Base-by-base conservation (phyloP, 371 early-diverging fungal species). In the Amoeboaphelidium protococcarum region DNA sequence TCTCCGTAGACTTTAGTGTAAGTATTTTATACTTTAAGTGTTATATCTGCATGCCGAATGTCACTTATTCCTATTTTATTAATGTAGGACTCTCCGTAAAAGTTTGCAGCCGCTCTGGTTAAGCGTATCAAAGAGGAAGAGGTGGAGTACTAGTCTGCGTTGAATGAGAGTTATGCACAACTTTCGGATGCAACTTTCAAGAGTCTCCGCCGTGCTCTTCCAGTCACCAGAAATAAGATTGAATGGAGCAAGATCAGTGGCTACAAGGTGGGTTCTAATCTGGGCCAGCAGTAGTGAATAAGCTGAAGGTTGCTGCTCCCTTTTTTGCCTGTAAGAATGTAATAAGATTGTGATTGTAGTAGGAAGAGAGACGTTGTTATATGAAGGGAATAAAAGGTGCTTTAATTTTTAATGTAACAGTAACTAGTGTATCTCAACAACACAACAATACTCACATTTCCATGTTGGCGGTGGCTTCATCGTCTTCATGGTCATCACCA, bases 131-230 rank as follows among this genome's bases (percentile, higher is more conserved):
- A 64, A 4, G 64, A 66, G n/a, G 63, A 67, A 12, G 96, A 95
- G 57, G 63, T 66, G 26, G 71, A 77, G 47, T 83, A 74, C 62
- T 91, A 95, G 58, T 54, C 58, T 25, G 66, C 76, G 1, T 64
- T 92, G 48, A 86, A 86, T 52, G 79, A 82, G 40, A 75, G 72
- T 41, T 87, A 82, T 51, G 60, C 54, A 26, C 75, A 82, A 26
- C 61, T 88, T 45, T 62, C 83, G 2, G 84, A 85, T 24, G 69
- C 68, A 37, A 80, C 86, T 0, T 95, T 95, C 60, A 90, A 82
- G 55, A 70, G 76, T 0, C 64, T 95, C 46, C 75, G 96, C 46
- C 69, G 91, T 49, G 76, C 81, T 24, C 59, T 95, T 46, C 96
- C 96, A 6, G 64, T 86, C 50, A 91, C 91, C 0, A 73, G 83